A percentile compares a stretch with the other conserved stretches of the same genome.
phyloP scores from a whole-genome alignment of 1,284 basidiomycete species.

The Ceratobasidium sp. region DNA sequence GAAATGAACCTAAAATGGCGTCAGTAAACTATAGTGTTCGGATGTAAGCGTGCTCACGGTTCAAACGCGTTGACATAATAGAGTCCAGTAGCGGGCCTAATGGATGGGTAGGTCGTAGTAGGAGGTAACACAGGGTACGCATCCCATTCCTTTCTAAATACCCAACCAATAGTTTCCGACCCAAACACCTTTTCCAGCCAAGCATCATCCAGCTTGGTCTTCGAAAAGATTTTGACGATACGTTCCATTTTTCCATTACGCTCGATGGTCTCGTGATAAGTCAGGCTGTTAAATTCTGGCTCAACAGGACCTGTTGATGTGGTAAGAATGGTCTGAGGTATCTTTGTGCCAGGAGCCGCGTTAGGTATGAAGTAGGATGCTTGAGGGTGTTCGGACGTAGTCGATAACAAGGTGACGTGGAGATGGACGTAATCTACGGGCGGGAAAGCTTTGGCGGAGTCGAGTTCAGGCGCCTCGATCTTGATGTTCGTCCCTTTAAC shows the following conservation, averaged over 20 bases:
- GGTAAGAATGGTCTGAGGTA: constrained; percentile 78
- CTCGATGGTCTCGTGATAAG: constrained; percentile 75
- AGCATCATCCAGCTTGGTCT: constrained; percentile 66
- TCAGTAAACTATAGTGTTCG: constrained; percentile 24
- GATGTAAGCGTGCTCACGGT: constrained; percentile 59
- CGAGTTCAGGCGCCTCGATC: constrained; percentile 51
- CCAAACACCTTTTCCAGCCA: constrained; percentile 72
- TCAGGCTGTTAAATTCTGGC: constrained; percentile 88
- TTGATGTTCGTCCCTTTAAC: constrained; percentile 68
- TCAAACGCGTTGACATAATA: constrained; percentile 93
- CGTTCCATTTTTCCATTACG: constrained; percentile 58
- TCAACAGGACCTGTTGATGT: constrained; percentile 62
- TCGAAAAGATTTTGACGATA: constrained; percentile 89
- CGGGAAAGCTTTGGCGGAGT: constrained; percentile 32
- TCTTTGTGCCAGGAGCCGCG: constrained; percentile 48
- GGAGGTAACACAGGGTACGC: constrained; percentile 78
- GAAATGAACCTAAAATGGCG: constrained; percentile 67
- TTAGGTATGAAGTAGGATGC: constrained; percentile 75
- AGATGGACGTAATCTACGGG: constrained; percentile 70
- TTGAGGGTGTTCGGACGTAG: constrained; percentile 67
- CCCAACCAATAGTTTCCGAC: constrained; percentile 75
- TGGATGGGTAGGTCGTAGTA: constrained; percentile 71
- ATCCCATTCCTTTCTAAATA: constrained; percentile 84
- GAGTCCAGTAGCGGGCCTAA: constrained; percentile 76
- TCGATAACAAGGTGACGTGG: constrained; percentile 89